Percentiles rank a stretch among this genome's conserved stretches.
These are phyloP conservation scores for Rhododendron griersonianum DNA, from an alignment of 148 eudicot genomes.

Conservation along the genomic window DNA sequence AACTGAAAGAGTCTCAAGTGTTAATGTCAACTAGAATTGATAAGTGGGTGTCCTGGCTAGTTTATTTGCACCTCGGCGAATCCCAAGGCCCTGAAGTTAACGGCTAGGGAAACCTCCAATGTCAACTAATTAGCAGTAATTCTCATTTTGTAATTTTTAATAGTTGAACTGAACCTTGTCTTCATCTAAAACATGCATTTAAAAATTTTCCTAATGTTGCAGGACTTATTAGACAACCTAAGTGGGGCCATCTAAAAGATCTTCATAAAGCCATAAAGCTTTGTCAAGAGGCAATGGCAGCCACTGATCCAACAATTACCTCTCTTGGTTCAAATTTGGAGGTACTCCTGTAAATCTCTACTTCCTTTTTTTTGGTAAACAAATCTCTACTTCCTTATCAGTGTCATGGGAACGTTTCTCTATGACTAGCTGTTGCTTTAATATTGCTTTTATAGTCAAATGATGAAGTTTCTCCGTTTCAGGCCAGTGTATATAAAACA, in stretches of 20 bases:
- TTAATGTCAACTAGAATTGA: neutral
- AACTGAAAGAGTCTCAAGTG: neutral
- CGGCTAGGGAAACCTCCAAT: neutral
- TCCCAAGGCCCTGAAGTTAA: neutral
- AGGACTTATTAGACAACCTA: conserved; percentile 79
- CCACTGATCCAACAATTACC: conserved; percentile 62
- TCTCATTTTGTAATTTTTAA: neutral
- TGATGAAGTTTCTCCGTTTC: conserved; percentile 17
- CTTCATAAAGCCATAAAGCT: conserved; percentile 87
- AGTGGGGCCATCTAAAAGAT: conserved; percentile 93
- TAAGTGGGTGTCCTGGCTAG: neutral
- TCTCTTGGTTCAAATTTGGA: conserved; percentile 72
- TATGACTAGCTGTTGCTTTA: neutral
- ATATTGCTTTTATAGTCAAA: neutral
- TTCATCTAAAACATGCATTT: neutral
- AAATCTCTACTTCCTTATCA: neutral
- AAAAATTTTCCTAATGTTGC: neutral
- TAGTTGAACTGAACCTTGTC: neutral
- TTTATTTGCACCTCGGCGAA: neutral
- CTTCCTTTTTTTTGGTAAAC: no score
- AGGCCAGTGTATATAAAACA: conserved; percentile 75
- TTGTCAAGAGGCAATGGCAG: conserved; percentile 81
- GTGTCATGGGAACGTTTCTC: neutral
- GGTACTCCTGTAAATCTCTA: conserved; percentile 31
- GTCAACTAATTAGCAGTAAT: neutral